Evolutionary conservation across 805 yeast genomes (phyloP).

Genomic region (Metschnikowia peoriensis): DNA sequence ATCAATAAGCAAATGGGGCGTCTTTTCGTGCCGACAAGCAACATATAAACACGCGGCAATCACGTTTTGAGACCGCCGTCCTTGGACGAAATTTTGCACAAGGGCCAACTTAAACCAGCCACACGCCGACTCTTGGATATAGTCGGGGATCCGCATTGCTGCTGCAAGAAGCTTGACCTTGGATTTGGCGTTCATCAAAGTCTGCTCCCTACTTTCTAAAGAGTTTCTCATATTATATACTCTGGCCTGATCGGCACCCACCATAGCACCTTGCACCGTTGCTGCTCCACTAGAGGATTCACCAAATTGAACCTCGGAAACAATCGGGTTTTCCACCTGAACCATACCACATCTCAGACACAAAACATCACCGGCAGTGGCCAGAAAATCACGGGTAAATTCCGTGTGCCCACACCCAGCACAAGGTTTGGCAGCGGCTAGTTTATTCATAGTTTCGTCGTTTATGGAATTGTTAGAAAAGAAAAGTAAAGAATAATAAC

Average conservation of each 20-base stretch:
- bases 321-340: conserved; percentile 88
- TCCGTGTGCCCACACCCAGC: conserved; percentile 17
- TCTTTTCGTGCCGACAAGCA: conserved; percentile 87
- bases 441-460: conserved; percentile 8
- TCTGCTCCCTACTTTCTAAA: conserved; percentile 85
- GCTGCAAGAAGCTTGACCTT: conserved; percentile 78
- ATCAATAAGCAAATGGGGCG: conserved; percentile 95
- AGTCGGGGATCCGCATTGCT: conserved; percentile 77
- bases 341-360: conserved; percentile 87
- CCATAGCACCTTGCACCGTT: conserved; percentile 90
- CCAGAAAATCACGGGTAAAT: conserved; percentile 17
- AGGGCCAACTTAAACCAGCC: conserved; percentile 89
- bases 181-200: conserved; percentile 77
- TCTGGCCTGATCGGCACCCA: conserved; percentile 81
- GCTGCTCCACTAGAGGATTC: conserved; percentile 95
- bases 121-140: conserved; percentile 79
- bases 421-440: conserved; percentile 13
- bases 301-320: conserved; percentile 91
- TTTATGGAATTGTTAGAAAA: too few species aligned
- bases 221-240: conserved; percentile 70
- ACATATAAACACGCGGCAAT: conserved; percentile 92
- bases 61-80: conserved; percentile 94
- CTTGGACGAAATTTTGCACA: conserved; percentile 88
- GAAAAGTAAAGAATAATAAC: too few species aligned
- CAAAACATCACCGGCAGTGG: conserved; percentile 62